Evolutionary conservation across 2,329 filamentous ascomycete species (phyloP), one percentile per base, ranked within the genome.

Genomic region (Fonsecaea monophora): DNA sequence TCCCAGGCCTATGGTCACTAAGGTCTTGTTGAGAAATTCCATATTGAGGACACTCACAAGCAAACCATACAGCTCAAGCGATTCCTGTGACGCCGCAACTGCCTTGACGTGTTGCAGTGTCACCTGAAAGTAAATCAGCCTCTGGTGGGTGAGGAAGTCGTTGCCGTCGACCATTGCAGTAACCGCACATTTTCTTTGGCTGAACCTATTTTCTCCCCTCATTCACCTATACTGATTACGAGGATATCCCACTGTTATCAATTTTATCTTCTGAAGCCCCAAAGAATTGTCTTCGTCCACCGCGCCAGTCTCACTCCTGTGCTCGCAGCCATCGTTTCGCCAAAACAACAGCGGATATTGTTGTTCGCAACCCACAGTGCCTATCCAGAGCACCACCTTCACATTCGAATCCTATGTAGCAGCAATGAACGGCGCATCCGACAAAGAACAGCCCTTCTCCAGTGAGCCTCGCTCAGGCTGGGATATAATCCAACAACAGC

Each of bases 401-500:
- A 5, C 8, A 50, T 15, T 40, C 37, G 37, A 40, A 34, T 38
- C 30, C 10, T 35, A 18, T 8, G 8, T 45, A 12, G 25, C 32
- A 18, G n/a, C 45, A 35, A 61, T 32, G 34, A 40, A 61, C 35
- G 15, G 48, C 48, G n/a, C 48, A 10, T n/a, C 45, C 7, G 45
- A 9, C 37, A 13, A 38, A 13, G 34, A 18, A 42, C 32, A 38
- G 45, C 7, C 34, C 3, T 35, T 48, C 6, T 15, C 21, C 34
- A 34, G n/a, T 18, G 25, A 40, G 10, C n/a, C 21, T 25, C 35
- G n/a, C 15, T 54, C 35, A 15, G 25, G 30, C 37, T 68, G 42
- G 42, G 25, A 30, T 42, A n/a, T 42, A 25, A 13, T 70, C n/a
- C 63, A 37, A 37, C 38, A 38, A 8, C 54, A 64, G 21, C 60